A percentile compares a stretch with the other conserved stretches of the same genome.
phyloP scores from a whole-genome alignment of 2,329 filamentous ascomycete genomes.

The Lecanicillium sp. region DNA sequence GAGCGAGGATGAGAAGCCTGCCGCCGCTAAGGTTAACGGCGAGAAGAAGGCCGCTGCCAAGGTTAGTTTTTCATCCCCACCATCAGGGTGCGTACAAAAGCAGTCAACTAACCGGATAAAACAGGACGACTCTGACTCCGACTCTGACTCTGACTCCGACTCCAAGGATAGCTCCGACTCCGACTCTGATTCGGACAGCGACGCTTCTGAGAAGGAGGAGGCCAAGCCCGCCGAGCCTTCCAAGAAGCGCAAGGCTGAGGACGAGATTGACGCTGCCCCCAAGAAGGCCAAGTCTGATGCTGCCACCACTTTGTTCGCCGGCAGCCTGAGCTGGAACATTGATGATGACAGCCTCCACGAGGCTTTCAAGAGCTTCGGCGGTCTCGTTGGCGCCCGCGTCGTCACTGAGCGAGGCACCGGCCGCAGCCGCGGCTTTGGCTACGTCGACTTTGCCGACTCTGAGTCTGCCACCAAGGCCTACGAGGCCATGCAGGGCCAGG shows the following conservation, averaged over 20 bases:
- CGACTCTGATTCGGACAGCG: slow-evolving; percentile 19
- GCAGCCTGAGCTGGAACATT: slow-evolving; percentile 85
- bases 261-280: slow-evolving; percentile 39
- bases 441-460: slow-evolving; percentile 73
- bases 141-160: slow-evolving; percentile 26
- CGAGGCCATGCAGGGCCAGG: slow-evolving; percentile 64
- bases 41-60: slow-evolving; percentile 13
- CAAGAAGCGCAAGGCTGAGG: slow-evolving; percentile 43
- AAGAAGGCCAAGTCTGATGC: slow-evolving; percentile 63
- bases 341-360: slow-evolving; percentile 75
- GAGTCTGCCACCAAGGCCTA: slow-evolving; percentile 65
- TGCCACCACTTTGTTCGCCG: slow-evolving; percentile 68
- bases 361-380: slow-evolving; percentile 74
- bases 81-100: no score
- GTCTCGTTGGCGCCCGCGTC: slow-evolving; percentile 65
- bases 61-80: slow-evolving; percentile 15
- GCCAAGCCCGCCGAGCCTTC: slow-evolving; percentile 29
- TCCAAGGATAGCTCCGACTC: slow-evolving; percentile 25
- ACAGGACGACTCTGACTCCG: slow-evolving; percentile 23
- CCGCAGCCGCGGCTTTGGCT: slow-evolving; percentile 87
- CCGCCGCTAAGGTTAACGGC: background rate
- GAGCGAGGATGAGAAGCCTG: slow-evolving; percentile 12
- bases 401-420: slow-evolving; percentile 76
- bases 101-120: background rate
- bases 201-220: slow-evolving; percentile 26